phyloP scores from a whole-genome alignment of 331 rosid species.

The Malus hybrid region DNA sequence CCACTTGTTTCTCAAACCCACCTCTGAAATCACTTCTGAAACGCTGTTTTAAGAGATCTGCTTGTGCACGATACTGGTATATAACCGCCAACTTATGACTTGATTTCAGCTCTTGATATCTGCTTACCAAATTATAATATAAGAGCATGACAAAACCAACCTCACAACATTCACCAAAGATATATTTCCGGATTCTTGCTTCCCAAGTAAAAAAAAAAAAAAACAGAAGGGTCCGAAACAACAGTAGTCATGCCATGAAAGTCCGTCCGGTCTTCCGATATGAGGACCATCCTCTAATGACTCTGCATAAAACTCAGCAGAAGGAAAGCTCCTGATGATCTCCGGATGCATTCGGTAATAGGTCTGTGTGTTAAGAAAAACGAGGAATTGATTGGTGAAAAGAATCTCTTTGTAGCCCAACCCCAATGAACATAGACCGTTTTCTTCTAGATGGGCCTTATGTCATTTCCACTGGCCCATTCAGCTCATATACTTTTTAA shows the following conservation, averaged over 20 bases:
- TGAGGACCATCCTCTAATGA: constrained; percentile 73
- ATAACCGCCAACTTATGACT: constrained; percentile 70
- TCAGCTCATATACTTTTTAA: not conserved
- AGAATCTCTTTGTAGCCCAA: not conserved
- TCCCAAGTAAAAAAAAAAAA: constrained; percentile 63
- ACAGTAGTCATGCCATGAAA: constrained; percentile 61
- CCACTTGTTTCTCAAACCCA: constrained; percentile 65
- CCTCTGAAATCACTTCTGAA: constrained; percentile 59
- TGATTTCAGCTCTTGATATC: constrained; percentile 57
- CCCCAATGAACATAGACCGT: not conserved
- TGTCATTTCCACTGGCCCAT: no score
- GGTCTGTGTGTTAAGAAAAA: no score
- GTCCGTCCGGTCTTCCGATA: constrained; percentile 40
- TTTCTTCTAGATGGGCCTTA: not conserved
- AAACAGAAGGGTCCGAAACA: constrained; percentile 74
- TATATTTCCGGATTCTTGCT: constrained; percentile 59
- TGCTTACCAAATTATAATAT: constrained; percentile 63
- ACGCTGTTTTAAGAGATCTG: constrained; percentile 57
- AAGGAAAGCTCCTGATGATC: constrained; percentile 81
- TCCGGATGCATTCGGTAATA: not conserved
- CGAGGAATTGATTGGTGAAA: not conserved
- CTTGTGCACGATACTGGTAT: constrained; percentile 77
- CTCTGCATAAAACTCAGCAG: constrained; percentile 69
- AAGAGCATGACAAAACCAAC: constrained; percentile 74
- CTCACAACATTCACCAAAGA: constrained; percentile 52